Evolutionary conservation across 2,329 filamentous ascomycete genomes (phyloP).

Genomic region (Cyphellophora attinorum): DNA sequence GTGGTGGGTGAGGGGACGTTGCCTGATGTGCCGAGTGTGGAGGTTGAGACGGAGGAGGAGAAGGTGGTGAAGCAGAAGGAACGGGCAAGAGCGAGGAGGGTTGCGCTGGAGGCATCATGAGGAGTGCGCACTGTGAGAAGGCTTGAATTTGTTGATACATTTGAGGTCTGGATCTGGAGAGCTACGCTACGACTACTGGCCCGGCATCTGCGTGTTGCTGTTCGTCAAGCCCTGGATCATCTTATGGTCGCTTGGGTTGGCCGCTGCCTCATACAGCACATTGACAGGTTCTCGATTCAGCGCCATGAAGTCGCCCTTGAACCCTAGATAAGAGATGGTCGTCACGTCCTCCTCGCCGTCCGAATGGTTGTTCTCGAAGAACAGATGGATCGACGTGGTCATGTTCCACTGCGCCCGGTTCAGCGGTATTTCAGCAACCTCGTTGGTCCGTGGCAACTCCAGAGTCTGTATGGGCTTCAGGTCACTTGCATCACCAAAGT

Average conservation of each 20-base stretch:
- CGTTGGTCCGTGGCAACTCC: slow-evolving; percentile 47
- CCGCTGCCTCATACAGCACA: slow-evolving; percentile 87
- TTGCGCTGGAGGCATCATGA: slow-evolving; percentile 17
- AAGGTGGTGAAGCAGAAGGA: slow-evolving; percentile 23
- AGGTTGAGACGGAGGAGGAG: slow-evolving; percentile 21
- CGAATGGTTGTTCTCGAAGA: slow-evolving; percentile 86
- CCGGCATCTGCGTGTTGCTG: slow-evolving; percentile 29
- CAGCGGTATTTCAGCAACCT: slow-evolving; percentile 79
- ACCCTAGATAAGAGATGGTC: slow-evolving; percentile 72
- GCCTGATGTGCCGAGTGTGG: slow-evolving; percentile 29
- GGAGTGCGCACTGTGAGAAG: background rate
- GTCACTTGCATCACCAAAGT: slow-evolving; percentile 69
- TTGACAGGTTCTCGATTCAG: slow-evolving; percentile 72
- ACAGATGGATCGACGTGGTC: slow-evolving; percentile 72
- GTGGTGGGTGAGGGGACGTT: slow-evolving; percentile 20
- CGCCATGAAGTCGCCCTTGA: slow-evolving; percentile 90
- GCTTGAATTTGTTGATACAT: slow-evolving; percentile 5
- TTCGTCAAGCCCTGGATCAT: slow-evolving; percentile 34
- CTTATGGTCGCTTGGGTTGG: slow-evolving; percentile 78
- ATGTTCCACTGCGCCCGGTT: slow-evolving; percentile 82
- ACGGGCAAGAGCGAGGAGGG: slow-evolving; percentile 23
- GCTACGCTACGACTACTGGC: slow-evolving; percentile 23
- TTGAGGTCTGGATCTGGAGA: slow-evolving; percentile 5
- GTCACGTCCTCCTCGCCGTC: slow-evolving; percentile 72
- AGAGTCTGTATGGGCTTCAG: slow-evolving; percentile 63